Evolutionary conservation across 441 rosid genomes (phyloP).

Genomic region (Syzygium syzygioides): DNA sequence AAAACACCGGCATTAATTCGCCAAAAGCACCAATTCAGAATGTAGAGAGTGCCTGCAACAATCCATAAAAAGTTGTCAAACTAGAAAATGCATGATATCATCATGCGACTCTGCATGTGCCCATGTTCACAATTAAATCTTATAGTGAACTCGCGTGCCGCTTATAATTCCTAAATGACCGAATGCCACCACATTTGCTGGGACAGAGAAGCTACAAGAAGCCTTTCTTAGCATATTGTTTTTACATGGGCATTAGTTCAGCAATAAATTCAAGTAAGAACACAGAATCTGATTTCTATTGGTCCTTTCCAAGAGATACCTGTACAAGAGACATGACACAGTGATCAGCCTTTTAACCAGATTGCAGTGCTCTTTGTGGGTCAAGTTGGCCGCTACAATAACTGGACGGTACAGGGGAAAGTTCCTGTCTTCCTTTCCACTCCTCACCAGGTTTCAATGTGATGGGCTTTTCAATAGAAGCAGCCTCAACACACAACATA

Average conservation of each 20-base stretch:
- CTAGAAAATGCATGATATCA: not conserved
- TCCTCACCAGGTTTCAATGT: slow-evolving; percentile 92
- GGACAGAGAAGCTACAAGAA: not conserved
- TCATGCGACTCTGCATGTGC: not conserved
- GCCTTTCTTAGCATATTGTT: not conserved
- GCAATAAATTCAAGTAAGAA: not conserved
- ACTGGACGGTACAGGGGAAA: slow-evolving; percentile 85
- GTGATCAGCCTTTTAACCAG: slow-evolving; percentile 25
- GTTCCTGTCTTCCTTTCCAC: slow-evolving; percentile 90
- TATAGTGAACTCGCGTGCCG: not conserved
- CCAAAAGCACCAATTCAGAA: not conserved
- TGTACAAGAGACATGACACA: slow-evolving; percentile 16
- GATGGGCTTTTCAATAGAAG: slow-evolving; percentile 73
- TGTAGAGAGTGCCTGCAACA: not conserved
- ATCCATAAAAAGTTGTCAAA: not conserved
- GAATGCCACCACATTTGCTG: not conserved
- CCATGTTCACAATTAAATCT: not conserved
- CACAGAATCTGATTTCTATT: not conserved
- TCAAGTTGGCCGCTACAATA: slow-evolving; percentile 95
- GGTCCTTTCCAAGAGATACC: slow-evolving; percentile 11
- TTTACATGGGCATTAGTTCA: not conserved
- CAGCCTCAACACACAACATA: slow-evolving; percentile 92
- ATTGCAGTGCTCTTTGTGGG: slow-evolving; percentile 53
- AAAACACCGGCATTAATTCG: not conserved
- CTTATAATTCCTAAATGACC: not conserved